Percentiles rank a stretch among this genome's conserved stretches.
These are phyloP conservation scores for Phytophthora hybrid DNA, from an alignment of 352 stramenopile species.

Conservation along the genomic window DNA sequence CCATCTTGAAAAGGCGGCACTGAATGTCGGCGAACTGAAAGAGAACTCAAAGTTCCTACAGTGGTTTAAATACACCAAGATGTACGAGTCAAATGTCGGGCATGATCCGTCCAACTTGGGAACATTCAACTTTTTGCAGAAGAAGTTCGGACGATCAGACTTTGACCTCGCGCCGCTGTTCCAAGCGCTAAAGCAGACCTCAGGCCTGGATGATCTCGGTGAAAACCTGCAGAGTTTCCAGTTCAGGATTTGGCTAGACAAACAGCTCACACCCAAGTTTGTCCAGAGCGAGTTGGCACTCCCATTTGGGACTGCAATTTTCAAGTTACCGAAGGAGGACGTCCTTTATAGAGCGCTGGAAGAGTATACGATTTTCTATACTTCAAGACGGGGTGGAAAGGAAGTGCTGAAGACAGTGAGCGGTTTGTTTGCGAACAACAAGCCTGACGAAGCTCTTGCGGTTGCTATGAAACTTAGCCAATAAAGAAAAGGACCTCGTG, in stretches of 20 bases:
- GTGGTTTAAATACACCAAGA: not conserved
- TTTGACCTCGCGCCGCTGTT: not conserved
- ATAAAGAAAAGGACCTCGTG: not conserved
- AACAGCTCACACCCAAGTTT: too few species aligned
- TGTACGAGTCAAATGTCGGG: not conserved
- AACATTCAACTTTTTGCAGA: not conserved
- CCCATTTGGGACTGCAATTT: too few species aligned
- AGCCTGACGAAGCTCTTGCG: not conserved
- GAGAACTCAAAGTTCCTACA: conserved; percentile 1
- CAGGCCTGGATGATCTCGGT: not conserved
- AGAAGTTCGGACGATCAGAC: not conserved
- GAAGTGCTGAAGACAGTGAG: not conserved
- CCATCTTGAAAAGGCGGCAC: not conserved
- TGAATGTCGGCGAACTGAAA: not conserved
- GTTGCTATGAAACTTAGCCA: not conserved
- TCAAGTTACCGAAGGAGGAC: too few species aligned
- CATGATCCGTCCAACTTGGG: not conserved
- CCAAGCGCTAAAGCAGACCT: not conserved
- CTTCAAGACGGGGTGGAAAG: not conserved
- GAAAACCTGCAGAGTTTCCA: not conserved
- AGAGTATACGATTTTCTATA: not conserved
- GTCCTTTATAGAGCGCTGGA: too few species aligned
- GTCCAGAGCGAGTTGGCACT: too few species aligned
- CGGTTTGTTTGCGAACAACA: not conserved
- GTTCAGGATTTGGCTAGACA: not conserved